Base-by-base conservation (phyloP, 768 basidiomycete species). In the Russula brevipes region DNA sequence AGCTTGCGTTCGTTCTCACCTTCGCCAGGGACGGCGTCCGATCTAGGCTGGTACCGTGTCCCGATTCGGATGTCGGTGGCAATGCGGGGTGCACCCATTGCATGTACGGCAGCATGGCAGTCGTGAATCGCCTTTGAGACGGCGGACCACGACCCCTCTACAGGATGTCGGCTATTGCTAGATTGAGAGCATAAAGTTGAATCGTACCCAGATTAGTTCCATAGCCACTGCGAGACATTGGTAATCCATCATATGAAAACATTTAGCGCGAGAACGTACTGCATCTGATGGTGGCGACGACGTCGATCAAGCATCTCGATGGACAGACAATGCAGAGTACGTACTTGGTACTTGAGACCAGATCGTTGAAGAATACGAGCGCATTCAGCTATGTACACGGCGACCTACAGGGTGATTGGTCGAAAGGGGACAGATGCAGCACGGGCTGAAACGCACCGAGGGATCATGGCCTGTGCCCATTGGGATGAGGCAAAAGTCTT, bases 31-130 rank as follows among this genome's bases (percentile, higher is more conserved):
- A 95, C 85, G n/a, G 44, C 33, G 9, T 53, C 38, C 19, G 45
- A 11, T 30, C 59, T 60, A 11, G 60, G 56, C 39, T 39, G 54
- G 30, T 82, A 80, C 51, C 95, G 85, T 1, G 96, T 98, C 47
- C 96, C 96, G 57, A 98, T 95, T 33, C 96, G 87, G 63, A 98
- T 89, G 75, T 98, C 95, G 12, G 95, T 96, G 11, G 91, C 91
- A 57, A 94, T 81, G 56, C 88, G 84, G 16, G 85, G 84, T 0
- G 83, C 82, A 30, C 90, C 91, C 72, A 82, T 81, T 0, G 82
- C 84, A 66, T 95, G 93, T 5, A 94, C 88, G 1, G 91, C 92
- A 31, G 81, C 81, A 71, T 98, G 96, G 72, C 94, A 97, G 64
- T 89, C 90, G 67, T 93, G 90, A 65, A 98, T 97, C 2, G 88